Evolutionary conservation across 768 basidiomycete species (phyloP), one percentile per base, ranked within the genome.

Genomic region (Xerocomus potaroensis): DNA sequence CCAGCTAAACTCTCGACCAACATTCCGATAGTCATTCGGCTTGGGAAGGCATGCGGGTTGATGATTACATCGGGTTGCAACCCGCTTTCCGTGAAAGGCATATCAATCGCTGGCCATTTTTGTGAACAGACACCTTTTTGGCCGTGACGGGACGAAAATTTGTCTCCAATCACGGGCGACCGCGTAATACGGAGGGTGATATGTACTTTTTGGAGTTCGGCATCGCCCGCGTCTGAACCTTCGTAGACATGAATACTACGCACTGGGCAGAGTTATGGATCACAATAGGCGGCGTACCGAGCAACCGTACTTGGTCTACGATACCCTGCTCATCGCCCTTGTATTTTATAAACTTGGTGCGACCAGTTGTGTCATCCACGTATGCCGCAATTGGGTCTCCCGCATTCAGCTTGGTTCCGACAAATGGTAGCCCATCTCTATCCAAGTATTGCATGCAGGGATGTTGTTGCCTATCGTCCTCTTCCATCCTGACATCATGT

Each of bases 21-120:
- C 96, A 99, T 99, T 49, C 96, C 96, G 58, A 99, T 99, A 1
- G 96, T 99, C 96, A 99, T 99, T 57, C 96, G 90, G 75, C 85
- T 89, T 2, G 96, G 96, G 76, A 99, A 99, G 14, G 96, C 96
- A 65, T 99, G 96, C 29, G 96, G 96, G 69, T 99, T 99, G 74
- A 99, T 98, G 66, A 99, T 98, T 41, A 99, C 82, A 68, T 99
- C 96, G 1, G 96, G 96, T 67, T 97, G 95, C 79, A 99, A 93
- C 14, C 96, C 96, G 48, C 91, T 95, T 72, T 99, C 96, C 58
- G 84, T 85, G 77, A 99, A 98, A 12, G 96, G 96, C 96, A 99
- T 97, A 64, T 99, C 96, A 56, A 96, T 70, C 15, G 87, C 81
- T 8, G 96, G 96, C 91, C 94, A 99, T 70, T 96, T 97, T 65